Evolutionary conservation across 805 yeast genomes (phyloP).

Genomic region (Sporopachydermia quercuum): DNA sequence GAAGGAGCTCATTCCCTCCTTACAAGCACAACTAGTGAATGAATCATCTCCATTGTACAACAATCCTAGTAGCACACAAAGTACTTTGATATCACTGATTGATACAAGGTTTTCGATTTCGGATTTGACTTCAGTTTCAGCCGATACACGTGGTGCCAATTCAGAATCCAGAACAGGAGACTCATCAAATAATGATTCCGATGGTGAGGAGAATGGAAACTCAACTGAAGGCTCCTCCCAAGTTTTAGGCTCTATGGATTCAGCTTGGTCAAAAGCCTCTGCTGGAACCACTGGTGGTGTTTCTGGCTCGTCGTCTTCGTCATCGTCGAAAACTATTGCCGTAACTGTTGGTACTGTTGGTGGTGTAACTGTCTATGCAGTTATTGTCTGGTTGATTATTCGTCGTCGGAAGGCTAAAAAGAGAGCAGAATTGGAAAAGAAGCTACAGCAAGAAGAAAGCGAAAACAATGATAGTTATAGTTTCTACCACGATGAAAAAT

Average conservation of each 20-base stretch:
- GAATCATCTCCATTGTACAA: conserved; percentile 43
- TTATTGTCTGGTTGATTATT: conserved; percentile 40
- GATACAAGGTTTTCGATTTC: conserved; percentile 54
- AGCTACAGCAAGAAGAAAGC: neutral
- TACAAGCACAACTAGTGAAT: conserved; percentile 36
- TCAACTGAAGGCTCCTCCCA: conserved; percentile 7
- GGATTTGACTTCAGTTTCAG: conserved; percentile 20
- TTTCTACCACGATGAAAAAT: neutral
- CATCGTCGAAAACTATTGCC: conserved; percentile 45
- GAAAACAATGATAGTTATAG: neutral
- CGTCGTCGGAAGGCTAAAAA: conserved; percentile 25
- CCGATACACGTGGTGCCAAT: conserved; percentile 6
- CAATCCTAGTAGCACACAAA: conserved; percentile 39
- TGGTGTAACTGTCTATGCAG: conserved; percentile 57
- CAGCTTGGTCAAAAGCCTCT: conserved; percentile 10
- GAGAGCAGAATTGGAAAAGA: conserved; percentile 5
- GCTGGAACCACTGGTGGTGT: conserved; percentile 10
- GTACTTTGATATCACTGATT: conserved; percentile 48
- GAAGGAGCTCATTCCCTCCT: conserved; percentile 26
- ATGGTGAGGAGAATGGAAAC: neutral
- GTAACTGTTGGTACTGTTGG: conserved; percentile 71
- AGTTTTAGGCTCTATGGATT: conserved; percentile 18
- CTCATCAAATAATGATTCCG: conserved; percentile 4
- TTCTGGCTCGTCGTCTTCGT: conserved; percentile 13
- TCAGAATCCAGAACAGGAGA: conserved; percentile 6